Base-by-base conservation (phyloP, 1,284 basidiomycete genomes). In the Ganoderma boninense region DNA sequence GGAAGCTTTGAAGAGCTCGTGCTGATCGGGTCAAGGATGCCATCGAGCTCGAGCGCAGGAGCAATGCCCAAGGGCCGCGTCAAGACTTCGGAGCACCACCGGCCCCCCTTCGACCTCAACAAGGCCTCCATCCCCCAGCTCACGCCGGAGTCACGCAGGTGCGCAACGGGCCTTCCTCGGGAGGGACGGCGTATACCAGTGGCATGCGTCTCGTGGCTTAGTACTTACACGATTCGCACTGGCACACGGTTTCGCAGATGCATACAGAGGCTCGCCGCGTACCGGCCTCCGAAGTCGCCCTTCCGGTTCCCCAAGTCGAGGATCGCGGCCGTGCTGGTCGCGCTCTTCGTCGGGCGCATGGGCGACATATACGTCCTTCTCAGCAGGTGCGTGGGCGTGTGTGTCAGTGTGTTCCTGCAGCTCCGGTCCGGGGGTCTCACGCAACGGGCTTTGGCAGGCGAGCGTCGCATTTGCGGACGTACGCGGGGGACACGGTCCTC, bases 311-410 rank as follows among this genome's bases (percentile, higher is more conserved):
- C 93, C 0, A 84, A 87, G 13, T 86, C 87, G 13, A 81, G 86
- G 52, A 86, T 87, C 67, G 91, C 93, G 0, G 92, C 92, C 0
- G 93, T 95, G 0, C 85, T 95, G 7, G 90, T 95, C 0, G 92
- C 92, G 11, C 80, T 97, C 59, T 97, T 96, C 71, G 89, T 95
- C 0, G 95, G 95, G 0, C 84, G 95, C 7, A 85, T 87, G 62
- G 95, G 95, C 4, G 93, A 96, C 75, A 79, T 97, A 35, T 94
- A 95, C 76, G 95, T 96, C 1, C 78, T 96, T 4, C 85, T 96
- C 23, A 94, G 88, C 76, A 84, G 90, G 93, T 92, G 75, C 18
- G 46, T 29, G 23, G 7, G 11, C 7, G 46, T 35, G 54, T 64
- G n/a, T 35, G 46, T 44, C 3, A n/a, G n/a, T n/a, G n/a, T n/a